Percentiles rank a stretch among this genome's conserved stretches.
phyloP scores from a whole-genome alignment of 1,284 basidiomycete species.

The Irpex lacteus region DNA sequence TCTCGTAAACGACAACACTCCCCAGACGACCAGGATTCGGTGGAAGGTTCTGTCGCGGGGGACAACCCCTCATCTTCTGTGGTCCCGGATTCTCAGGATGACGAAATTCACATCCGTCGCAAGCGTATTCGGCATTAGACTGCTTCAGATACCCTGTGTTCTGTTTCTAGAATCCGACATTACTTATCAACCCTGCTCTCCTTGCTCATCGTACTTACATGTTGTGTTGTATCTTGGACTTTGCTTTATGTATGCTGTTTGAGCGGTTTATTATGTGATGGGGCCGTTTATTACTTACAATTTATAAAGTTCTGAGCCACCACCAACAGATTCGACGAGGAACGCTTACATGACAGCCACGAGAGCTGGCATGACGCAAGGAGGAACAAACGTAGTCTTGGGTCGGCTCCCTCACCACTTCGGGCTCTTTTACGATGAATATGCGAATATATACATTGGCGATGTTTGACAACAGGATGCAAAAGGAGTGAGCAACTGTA shows the following conservation, averaged over 20 bases:
- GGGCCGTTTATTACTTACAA: too few relatives aligned
- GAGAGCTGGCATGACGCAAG: too few relatives aligned
- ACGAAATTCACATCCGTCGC: slow-evolving; percentile 53
- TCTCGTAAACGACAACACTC: slow-evolving; percentile 39
- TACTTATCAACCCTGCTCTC: not conserved
- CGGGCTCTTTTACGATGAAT: too few relatives aligned
- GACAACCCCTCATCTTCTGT: slow-evolving; percentile 10
- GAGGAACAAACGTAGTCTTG: too few relatives aligned
- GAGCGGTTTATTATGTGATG: not conserved
- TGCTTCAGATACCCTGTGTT: not conserved
- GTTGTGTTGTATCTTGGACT: slow-evolving; percentile 6
- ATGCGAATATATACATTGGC: not conserved
- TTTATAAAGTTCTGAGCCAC: too few relatives aligned
- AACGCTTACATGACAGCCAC: too few relatives aligned
- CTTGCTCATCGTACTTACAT: not conserved
- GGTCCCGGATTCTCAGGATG: slow-evolving; percentile 28
- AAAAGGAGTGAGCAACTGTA: not conserved
- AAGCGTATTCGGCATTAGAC: slow-evolving; percentile 59
- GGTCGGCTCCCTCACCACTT: too few relatives aligned
- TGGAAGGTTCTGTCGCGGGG: slow-evolving; percentile 12
- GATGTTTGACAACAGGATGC: not conserved
- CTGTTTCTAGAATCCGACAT: not conserved
- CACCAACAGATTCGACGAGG: too few relatives aligned
- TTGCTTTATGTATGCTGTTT: not conserved
- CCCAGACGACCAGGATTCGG: slow-evolving; percentile 26